Conservation (phyloP, 345 rosid genomes). For the Heritiera fomes region DNA sequence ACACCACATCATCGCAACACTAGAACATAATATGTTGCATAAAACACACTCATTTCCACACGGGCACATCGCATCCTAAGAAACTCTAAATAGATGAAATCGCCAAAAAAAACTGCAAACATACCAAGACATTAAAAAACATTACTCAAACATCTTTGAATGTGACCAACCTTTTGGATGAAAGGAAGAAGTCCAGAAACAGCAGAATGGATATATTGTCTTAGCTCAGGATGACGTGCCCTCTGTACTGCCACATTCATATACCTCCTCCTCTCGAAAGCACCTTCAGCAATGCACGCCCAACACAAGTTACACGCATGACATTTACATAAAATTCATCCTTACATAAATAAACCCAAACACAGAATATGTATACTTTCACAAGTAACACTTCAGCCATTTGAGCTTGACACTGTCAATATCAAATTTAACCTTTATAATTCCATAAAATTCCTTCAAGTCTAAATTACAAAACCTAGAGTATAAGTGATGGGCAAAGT, state of each 20-base stretch:
- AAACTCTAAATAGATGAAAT: not conserved
- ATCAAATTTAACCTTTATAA: not conserved
- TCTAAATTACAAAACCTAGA: not conserved
- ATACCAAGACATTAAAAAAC: not conserved
- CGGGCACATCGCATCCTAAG: not conserved
- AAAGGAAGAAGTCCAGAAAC: conserved; percentile 60
- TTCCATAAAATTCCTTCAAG: not conserved
- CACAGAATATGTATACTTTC: not conserved
- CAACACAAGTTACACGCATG: conserved; percentile 11
- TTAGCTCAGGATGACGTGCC: conserved; percentile 67
- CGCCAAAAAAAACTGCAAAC: not conserved
- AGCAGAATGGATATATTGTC: conserved; percentile 66
- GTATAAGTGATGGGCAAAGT: not conserved
- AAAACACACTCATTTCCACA: not conserved
- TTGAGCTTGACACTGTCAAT: not conserved
- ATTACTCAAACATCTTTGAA: not conserved
- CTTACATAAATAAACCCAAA: not conserved
- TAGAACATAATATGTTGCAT: not conserved
- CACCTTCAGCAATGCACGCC: conserved; percentile 44
- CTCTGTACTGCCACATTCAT: conserved; percentile 71
- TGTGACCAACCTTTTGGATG: conserved; percentile 55
- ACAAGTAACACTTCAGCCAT: not conserved
- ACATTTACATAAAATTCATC: not conserved
- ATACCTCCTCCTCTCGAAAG: conserved; percentile 77
- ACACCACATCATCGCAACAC: not conserved